Base-by-base conservation (phyloP, 2,329 filamentous ascomycete genomes). In the Nigrospora oryzae region DNA sequence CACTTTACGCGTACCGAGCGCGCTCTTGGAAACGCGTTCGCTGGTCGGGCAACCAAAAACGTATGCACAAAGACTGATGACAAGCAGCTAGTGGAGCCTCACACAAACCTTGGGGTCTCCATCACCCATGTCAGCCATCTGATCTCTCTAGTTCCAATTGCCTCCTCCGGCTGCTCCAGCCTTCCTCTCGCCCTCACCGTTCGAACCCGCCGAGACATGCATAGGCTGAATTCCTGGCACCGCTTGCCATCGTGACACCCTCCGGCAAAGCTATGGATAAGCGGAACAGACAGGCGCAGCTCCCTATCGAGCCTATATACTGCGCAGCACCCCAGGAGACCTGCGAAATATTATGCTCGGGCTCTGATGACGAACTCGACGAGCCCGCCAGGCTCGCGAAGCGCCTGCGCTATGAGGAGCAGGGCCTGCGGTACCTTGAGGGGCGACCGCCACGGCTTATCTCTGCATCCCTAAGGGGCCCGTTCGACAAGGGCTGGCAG, bases 381-480 rank as follows among this genome's bases (percentile, higher is more conserved):
- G 62, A 70, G 12, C 59, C 57, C 16, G 61, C 74, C 4, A 65
- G 65, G 31, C 60, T 67, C 3, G 69, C 75, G 12, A 79, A 75
- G 56, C 70, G 69, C 23, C 60, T 66, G 17, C 71, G 77, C 47
- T 79, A 82, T 47, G 81, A 86, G 57, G 61, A 67, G 0, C 73
- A 82, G 12, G 83, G 78, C 1, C 63, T 70, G 31, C 69, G 71
- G 32, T 86, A 75, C 52, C 63, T 86, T 34, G 62, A 68, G 7
- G 84, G 83, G 0, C 63, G 70, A 30, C 56, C 69, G 2, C 72
- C 83, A 0, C 55, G 74, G 19, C 67, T 89, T 3, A 58, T 81
- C 3, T 83, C 84, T 12, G 75, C 83, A 7, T 62, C 65, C 6
- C 65, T 87, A 3, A 71, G 65, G 47, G 84, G 83, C 0, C 84